Base-by-base conservation (phyloP, 1,139 yeast genomes). In the Blastobotrys persicus region DNA sequence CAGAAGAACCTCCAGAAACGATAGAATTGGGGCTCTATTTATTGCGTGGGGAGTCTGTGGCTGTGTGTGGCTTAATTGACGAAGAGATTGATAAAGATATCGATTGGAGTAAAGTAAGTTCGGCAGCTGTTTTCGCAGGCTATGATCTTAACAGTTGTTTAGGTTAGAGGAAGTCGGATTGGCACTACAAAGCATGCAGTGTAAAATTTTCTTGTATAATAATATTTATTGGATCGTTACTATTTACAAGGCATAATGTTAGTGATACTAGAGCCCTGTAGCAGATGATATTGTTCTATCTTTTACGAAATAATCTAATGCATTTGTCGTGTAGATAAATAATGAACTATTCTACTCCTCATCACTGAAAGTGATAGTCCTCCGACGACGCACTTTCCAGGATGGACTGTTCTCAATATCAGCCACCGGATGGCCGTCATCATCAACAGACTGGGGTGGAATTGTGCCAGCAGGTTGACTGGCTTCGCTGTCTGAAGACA, bases 11-110 rank as follows among this genome's bases (percentile, higher is more conserved):
- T 0, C 73, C 79, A 5, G 78, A 76, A 48, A 77, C 77, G 44
- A 76, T 81, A 40, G 77, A 75, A 26, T 62, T 85, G 50, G 95
- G 95, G 0, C 68, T 81, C 4, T 80, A 83, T 60, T 65, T 89
- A 59, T 71, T 89, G 58, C 77, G 97, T 60, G 97, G 98, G 0
- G 95, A 88, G 49, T 80, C 79, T 52, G 85, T 91, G 7, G 95
- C 86, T 0, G 76, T 88, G 44, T 75, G 88, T 48, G 96, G 96
- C 4, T 75, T 80, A 50, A 73, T 87, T 1, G 89, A 83, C 49
- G 80, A 75, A 31, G 76, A 73, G 14, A 60, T 69, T 20, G 84
- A 78, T 38, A 57, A 62, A 1, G 66, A 68, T 14, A 72, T 81
- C 18, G 83, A 85, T 51, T 87, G 94, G 89, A 59, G 65, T 16